Evolutionary conservation across 352 stramenopile genomes (phyloP).

Genomic region (Phytophthora palmivora): DNA sequence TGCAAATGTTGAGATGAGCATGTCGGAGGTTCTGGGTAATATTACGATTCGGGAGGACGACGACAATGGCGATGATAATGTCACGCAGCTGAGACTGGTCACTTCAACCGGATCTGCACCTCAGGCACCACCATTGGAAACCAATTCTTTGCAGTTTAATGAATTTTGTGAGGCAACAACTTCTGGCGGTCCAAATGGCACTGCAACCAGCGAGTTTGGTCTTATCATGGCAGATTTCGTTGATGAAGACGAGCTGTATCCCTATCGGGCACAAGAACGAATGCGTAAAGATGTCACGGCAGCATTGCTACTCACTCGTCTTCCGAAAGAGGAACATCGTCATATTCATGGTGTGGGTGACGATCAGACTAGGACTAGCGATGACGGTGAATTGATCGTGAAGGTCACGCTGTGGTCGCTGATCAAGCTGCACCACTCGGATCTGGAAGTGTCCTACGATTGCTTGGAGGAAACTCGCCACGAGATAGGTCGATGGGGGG

Average conservation of each 20-base stretch:
- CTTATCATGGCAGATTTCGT: constrained; percentile 46
- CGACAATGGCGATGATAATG: constrained; percentile 35
- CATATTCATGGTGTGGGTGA: constrained; percentile 9
- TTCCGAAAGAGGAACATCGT: constrained; percentile 27
- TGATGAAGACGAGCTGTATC: constrained; percentile 48
- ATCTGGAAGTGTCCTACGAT: constrained; percentile 36
- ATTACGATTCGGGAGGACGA: constrained; percentile 59
- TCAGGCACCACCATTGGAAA: constrained; percentile 33
- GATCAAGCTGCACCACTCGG: constrained; percentile 44
- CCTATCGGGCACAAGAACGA: constrained; percentile 29
- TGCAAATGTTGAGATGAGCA: constrained; percentile 56
- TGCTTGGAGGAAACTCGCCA: constrained; percentile 37
- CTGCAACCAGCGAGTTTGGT: constrained; percentile 24
- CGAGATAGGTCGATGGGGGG: constrained; percentile 41
- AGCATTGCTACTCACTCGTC: constrained; percentile 33
- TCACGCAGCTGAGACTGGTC: constrained; percentile 45
- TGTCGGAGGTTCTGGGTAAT: constrained; percentile 51
- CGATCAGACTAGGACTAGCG: background rate
- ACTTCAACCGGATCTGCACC: constrained; percentile 24
- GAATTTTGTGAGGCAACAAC: constrained; percentile 32
- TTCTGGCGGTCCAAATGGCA: constrained; percentile 10
- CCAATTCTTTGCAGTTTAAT: constrained; percentile 50
- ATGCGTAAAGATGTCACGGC: constrained; percentile 43
- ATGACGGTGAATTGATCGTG: constrained; percentile 33
- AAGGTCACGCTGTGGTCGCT: constrained; percentile 45